These are phyloP conservation scores for Termitomyces sp. DNA, from an alignment of 768 basidiomycete species.

Conservation along the genomic window DNA sequence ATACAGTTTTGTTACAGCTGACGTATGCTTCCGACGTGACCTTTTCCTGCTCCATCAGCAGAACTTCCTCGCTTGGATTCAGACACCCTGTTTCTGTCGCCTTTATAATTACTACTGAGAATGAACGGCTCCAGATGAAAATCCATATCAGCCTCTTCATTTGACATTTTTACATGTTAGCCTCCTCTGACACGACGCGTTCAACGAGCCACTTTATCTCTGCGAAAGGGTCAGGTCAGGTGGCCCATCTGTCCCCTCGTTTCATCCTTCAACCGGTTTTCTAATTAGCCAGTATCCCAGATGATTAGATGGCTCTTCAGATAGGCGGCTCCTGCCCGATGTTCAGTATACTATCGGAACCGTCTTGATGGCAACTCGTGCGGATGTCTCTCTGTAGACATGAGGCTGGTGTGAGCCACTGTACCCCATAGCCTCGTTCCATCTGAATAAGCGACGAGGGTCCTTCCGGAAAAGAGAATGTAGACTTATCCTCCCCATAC, in stretches of 20 bases:
- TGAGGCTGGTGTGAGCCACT: neutral
- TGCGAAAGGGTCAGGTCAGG: neutral
- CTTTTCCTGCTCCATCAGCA: neutral
- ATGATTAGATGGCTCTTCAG: neutral
- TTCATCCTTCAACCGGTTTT: neutral
- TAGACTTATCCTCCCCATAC: neutral
- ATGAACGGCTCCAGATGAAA: neutral
- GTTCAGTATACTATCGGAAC: neutral
- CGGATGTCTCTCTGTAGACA: neutral
- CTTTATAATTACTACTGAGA: neutral
- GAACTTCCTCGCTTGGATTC: neutral
- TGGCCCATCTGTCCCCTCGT: neutral
- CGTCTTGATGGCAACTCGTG: neutral
- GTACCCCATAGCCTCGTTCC: neutral
- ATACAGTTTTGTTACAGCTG: neutral
- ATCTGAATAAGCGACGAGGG: neutral
- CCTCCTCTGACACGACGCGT: neutral
- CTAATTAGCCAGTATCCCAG: neutral
- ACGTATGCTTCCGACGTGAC: neutral
- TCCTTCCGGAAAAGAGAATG: neutral
- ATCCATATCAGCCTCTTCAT: neutral
- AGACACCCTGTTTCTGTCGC: neutral
- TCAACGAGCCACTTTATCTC: neutral
- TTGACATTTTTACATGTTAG: neutral
- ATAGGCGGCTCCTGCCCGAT: neutral